Conservation (phyloP, 2,329 filamentous ascomycete genomes). For the Cephalotrichum gorgonifer region DNA sequence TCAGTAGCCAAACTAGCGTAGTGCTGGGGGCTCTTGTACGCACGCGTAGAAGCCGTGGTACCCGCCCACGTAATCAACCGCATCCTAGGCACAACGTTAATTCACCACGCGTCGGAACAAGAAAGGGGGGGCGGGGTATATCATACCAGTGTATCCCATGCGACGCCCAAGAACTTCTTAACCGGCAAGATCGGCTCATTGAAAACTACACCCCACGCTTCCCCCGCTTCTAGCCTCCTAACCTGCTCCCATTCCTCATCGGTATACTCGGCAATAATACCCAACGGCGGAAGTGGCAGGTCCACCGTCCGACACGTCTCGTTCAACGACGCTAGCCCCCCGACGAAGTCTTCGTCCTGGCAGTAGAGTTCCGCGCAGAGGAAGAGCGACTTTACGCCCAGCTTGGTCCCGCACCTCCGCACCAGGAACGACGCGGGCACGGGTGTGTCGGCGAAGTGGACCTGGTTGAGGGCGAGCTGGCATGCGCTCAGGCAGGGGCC, state of each 20-base stretch:
- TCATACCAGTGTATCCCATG: not conserved
- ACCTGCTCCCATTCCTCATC: slow-evolving; percentile 13
- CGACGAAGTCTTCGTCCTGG: slow-evolving; percentile 12
- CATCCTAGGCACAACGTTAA: slow-evolving; percentile 17
- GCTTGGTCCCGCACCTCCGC: not conserved
- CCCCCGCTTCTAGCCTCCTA: not conserved
- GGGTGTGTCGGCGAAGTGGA: not conserved
- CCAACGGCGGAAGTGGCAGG: slow-evolving; percentile 20
- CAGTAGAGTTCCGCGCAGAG: slow-evolving; percentile 27
- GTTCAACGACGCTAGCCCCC: slow-evolving; percentile 18
- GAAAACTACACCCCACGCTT: slow-evolving; percentile 6
- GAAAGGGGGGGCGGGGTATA: not conserved
- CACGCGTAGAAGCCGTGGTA: slow-evolving; percentile 27
- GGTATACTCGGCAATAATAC: slow-evolving; percentile 22
- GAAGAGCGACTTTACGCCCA: slow-evolving; percentile 28
- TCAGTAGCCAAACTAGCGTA: slow-evolving; percentile 2
- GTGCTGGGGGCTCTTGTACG: not conserved
- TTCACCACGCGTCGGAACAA: not conserved
- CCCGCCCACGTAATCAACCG: slow-evolving; percentile 20
- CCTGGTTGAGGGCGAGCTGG: slow-evolving; percentile 2
- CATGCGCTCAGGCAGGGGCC: slow-evolving; percentile 2
- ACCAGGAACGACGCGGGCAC: not conserved
- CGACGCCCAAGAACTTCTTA: not conserved
- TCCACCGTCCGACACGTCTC: slow-evolving; percentile 18
- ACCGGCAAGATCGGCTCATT: slow-evolving; percentile 19